These are phyloP conservation scores for Haberlea rhodopensis DNA, from an alignment of 257 asterid species.

Conservation along the genomic window DNA sequence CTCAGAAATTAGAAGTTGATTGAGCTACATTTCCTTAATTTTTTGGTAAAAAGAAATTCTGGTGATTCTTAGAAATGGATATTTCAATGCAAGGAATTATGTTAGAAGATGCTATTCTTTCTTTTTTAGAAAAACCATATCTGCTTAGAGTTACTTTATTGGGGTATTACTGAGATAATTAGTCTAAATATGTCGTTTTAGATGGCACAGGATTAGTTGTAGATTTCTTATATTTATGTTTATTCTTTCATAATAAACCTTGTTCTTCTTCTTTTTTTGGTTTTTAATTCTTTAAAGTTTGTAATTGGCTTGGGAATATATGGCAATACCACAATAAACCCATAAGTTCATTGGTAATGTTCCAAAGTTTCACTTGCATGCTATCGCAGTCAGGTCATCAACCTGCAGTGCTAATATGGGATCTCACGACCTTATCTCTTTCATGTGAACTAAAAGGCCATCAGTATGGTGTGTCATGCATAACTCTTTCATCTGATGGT, in stretches of 20 bases:
- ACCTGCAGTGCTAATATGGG: constrained; percentile 62
- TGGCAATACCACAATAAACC: not conserved
- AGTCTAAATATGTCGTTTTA: not conserved
- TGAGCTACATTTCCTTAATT: not conserved
- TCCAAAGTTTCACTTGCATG: constrained; percentile 16
- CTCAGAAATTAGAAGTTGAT: not conserved
- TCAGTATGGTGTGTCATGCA: constrained; percentile 60
- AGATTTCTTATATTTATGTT: not conserved
- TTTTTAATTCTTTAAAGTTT: too few species aligned
- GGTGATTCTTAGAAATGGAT: too few species aligned
- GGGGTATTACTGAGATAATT: constrained; percentile 9
- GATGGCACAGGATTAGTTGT: not conserved
- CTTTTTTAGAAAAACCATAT: not conserved
- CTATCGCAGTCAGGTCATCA: constrained; percentile 55
- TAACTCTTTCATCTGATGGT: constrained; percentile 70
- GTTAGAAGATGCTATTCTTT: not conserved
- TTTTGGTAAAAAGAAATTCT: too few species aligned
- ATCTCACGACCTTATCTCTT: constrained; percentile 37
- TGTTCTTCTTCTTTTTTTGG: not conserved
- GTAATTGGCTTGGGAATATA: not conserved
- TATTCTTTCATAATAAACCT: not conserved
- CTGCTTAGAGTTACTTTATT: not conserved
- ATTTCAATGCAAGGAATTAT: not conserved
- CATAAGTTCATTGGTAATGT: constrained; percentile 2
- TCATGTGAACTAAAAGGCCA: constrained; percentile 59